These are phyloP conservation scores for Russula sp. DNA, from an alignment of 768 basidiomycete genomes.

Conservation along the genomic window DNA sequence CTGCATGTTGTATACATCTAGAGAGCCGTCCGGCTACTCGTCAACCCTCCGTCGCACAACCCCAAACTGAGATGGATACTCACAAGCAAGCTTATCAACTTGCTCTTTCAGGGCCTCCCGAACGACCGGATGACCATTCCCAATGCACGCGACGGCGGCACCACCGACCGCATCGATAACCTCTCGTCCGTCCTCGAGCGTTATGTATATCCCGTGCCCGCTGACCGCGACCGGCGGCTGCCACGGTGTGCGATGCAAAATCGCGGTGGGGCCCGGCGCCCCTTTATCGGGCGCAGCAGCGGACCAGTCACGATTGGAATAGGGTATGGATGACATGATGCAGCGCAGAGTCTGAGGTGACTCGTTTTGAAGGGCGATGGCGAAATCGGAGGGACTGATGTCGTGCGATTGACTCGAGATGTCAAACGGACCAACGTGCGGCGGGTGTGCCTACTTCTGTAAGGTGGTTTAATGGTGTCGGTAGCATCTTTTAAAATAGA, in stretches of 20 bases:
- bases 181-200: conserved; percentile 60
- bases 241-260: conserved; percentile 57
- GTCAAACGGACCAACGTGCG: background rate
- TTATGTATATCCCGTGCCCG: conserved; percentile 65
- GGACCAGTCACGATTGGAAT: background rate
- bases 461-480: background rate
- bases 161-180: conserved; percentile 81
- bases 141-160: conserved; percentile 77
- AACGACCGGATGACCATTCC: conserved; percentile 67
- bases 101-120: conserved; percentile 73
- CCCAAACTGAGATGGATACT: conserved; percentile 27
- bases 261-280: conserved; percentile 22
- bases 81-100: conserved; percentile 71
- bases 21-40: background rate
- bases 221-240: conserved; percentile 60
- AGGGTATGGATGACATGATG: background rate
- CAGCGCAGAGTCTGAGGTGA: background rate
- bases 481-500: too few relatives aligned
- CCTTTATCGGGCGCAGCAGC: background rate
- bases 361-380: background rate
- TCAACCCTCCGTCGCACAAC: background rate
- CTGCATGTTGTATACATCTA: conserved; percentile 87
- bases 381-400: background rate
- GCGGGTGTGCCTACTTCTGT: background rate
- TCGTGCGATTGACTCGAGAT: background rate